A percentile compares a stretch with the other conserved stretches of the same genome.
phyloP scores from a whole-genome alignment of 2,329 filamentous ascomycete species.

The Alternaria sp. region DNA sequence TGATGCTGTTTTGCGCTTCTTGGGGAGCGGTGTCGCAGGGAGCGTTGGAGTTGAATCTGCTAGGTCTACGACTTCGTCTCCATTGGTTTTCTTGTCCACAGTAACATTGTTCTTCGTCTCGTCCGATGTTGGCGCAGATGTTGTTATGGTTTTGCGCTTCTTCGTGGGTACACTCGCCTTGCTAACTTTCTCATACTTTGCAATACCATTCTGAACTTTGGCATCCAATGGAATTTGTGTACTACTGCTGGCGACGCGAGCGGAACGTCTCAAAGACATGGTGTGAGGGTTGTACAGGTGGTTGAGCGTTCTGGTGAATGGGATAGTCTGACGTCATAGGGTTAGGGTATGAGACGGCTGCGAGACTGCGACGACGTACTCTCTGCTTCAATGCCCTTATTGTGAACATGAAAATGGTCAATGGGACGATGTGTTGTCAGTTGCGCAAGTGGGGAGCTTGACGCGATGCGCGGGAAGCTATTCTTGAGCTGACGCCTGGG shows the following conservation, averaged over 20 bases:
- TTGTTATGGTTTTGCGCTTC: slow-evolving; percentile 31
- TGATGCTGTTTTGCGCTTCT: slow-evolving; percentile 29
- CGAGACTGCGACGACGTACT: slow-evolving; percentile 4
- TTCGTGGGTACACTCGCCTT: slow-evolving; percentile 21
- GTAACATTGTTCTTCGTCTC: neutral
- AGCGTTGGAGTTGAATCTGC: slow-evolving; percentile 20
- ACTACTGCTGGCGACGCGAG: slow-evolving; percentile 51
- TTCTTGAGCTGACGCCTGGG: slow-evolving; percentile 28
- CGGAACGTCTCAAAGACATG: slow-evolving; percentile 62
- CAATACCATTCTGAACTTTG: slow-evolving; percentile 10
- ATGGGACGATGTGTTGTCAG: slow-evolving; percentile 2
- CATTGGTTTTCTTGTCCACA: neutral
- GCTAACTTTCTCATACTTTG: slow-evolving; percentile 16
- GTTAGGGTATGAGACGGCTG: slow-evolving; percentile 54
- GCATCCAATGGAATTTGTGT: slow-evolving; percentile 23
- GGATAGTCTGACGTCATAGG: slow-evolving; percentile 30
- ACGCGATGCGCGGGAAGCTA: slow-evolving; percentile 21
- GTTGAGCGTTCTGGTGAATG: slow-evolving; percentile 1
- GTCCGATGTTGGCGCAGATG: slow-evolving; percentile 3
- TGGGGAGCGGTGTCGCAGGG: slow-evolving; percentile 42
- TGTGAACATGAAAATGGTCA: neutral
- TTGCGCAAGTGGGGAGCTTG: slow-evolving; percentile 11
- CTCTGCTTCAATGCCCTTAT: neutral
- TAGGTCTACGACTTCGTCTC: neutral
- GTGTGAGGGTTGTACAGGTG: slow-evolving; percentile 10